These are phyloP conservation scores for Alloascoidea africana DNA, from an alignment of 805 yeast genomes.

Conservation along the genomic window DNA sequence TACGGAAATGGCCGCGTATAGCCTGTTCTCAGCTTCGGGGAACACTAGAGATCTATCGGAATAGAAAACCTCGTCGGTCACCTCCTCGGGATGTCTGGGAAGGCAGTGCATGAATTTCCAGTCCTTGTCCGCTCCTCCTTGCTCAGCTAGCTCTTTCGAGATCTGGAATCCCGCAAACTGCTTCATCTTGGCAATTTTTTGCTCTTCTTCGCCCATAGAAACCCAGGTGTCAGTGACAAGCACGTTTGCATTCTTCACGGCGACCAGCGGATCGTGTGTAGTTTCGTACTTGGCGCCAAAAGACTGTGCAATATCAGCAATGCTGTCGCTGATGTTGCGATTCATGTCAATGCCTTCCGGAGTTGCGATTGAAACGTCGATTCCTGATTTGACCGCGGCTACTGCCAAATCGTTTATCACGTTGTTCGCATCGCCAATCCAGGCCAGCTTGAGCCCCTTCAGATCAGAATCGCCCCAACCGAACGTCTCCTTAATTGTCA, in stretches of 20 bases:
- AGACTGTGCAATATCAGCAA: constrained; percentile 33
- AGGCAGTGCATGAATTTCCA: constrained; percentile 97
- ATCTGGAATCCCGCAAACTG: constrained; percentile 86
- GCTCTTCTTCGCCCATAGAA: constrained; percentile 94
- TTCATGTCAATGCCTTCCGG: constrained; percentile 64
- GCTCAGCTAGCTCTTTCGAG: constrained; percentile 40
- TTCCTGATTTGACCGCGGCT: constrained; percentile 76
- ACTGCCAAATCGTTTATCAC: constrained; percentile 88
- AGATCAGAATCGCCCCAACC: constrained; percentile 20
- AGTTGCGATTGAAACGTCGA: constrained; percentile 69
- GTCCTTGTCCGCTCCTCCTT: constrained; percentile 40
- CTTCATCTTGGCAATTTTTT: constrained; percentile 51
- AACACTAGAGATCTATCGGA: constrained; percentile 74
- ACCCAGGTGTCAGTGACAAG: constrained; percentile 94
- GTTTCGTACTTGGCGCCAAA: constrained; percentile 39
- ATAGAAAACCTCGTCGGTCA: constrained; percentile 84
- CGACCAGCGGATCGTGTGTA: constrained; percentile 60
- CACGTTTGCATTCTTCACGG: constrained; percentile 62
- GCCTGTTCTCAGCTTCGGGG: constrained; percentile 90
- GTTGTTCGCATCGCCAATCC: constrained; percentile 97
- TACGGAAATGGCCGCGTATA: constrained; percentile 92
- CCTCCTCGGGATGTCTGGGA: constrained; percentile 93
- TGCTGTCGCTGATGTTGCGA: constrained; percentile 33
- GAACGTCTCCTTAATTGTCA: constrained; percentile 74
- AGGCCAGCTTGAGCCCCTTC: constrained; percentile 56